Conservation (phyloP, 306 rosid species). For the Acacia confusa region DNA sequence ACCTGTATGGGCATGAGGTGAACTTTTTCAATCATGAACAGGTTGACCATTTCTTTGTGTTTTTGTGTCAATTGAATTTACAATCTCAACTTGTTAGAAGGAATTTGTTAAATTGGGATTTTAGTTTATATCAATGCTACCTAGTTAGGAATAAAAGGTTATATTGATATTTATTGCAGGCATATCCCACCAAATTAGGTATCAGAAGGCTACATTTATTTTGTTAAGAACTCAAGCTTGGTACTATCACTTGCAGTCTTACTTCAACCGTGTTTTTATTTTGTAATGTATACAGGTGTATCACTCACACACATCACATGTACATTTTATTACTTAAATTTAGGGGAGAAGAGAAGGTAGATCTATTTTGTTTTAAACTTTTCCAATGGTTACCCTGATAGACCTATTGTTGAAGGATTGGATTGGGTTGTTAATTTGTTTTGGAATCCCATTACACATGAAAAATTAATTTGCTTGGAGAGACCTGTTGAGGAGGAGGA, state of each 20-base stretch:
- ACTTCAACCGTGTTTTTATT: too few relatives aligned
- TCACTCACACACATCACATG: neutral
- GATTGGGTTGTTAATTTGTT: neutral
- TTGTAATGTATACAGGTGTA: neutral
- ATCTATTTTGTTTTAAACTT: neutral
- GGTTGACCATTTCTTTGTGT: neutral
- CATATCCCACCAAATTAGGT: neutral
- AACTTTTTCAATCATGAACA: neutral
- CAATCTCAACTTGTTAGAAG: neutral
- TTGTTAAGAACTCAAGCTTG: neutral
- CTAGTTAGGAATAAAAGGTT: neutral
- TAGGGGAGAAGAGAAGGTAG: neutral
- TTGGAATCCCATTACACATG: neutral
- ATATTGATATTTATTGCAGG: neutral
- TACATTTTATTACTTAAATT: neutral
- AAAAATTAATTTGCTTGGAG: neutral
- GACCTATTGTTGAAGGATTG: neutral
- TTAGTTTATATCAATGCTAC: neutral
- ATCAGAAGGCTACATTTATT: too few relatives aligned
- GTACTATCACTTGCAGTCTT: neutral
- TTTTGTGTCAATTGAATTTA: neutral
- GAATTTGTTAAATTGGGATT: neutral
- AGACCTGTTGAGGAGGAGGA: neutral
- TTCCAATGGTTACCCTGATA: neutral
- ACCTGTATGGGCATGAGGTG: neutral